A percentile compares a stretch with the other conserved stretches of the same genome.
phyloP scores from a whole-genome alignment of 2,329 filamentous ascomycete species.

The Colletotrichum salicis region DNA sequence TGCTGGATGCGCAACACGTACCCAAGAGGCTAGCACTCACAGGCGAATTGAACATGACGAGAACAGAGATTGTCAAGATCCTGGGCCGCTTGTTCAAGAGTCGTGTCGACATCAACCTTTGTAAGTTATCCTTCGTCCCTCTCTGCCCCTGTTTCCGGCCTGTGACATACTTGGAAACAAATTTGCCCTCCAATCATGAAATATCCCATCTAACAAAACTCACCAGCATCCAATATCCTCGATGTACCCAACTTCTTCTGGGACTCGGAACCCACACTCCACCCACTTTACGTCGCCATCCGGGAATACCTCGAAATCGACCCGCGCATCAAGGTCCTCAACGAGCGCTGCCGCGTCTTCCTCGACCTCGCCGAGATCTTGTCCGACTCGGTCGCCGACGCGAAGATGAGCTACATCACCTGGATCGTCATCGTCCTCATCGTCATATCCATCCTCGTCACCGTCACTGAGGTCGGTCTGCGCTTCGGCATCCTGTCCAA shows the following conservation, averaged over 20 bases:
- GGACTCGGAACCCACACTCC: conserved; percentile 94
- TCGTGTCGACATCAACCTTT: conserved; percentile 96
- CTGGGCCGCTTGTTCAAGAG: conserved; percentile 91
- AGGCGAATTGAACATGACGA: conserved; percentile 88
- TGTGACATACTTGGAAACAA: too few relatives aligned
- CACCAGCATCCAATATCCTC: conserved; percentile 87
- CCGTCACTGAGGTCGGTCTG: conserved; percentile 86
- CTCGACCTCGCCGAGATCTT: conserved; percentile 95
- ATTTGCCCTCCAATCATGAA: conserved; percentile 35
- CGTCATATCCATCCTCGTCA: conserved; percentile 88
- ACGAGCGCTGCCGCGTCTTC: conserved; percentile 96
- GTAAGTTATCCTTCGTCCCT: conserved; percentile 64
- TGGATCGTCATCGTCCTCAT: conserved; percentile 99
- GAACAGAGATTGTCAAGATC: conserved; percentile 92
- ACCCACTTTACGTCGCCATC: conserved; percentile 92
- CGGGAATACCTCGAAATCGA: conserved; percentile 98
- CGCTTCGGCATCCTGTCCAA: conserved; percentile 80
- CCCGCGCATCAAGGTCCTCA: conserved; percentile 93
- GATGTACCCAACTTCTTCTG: conserved; percentile 98
- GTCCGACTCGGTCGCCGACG: conserved; percentile 89
- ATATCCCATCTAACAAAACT: neutral
- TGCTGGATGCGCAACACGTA: conserved; percentile 91
- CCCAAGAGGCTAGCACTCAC: conserved; percentile 90
- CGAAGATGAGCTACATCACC: conserved; percentile 95
- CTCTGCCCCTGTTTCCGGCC: too few relatives aligned